A percentile compares a stretch with the other conserved stretches of the same genome.
Conservation (phyloP, 2,329 filamentous ascomycete genomes). For the Tetracladium maxilliforme region DNA sequence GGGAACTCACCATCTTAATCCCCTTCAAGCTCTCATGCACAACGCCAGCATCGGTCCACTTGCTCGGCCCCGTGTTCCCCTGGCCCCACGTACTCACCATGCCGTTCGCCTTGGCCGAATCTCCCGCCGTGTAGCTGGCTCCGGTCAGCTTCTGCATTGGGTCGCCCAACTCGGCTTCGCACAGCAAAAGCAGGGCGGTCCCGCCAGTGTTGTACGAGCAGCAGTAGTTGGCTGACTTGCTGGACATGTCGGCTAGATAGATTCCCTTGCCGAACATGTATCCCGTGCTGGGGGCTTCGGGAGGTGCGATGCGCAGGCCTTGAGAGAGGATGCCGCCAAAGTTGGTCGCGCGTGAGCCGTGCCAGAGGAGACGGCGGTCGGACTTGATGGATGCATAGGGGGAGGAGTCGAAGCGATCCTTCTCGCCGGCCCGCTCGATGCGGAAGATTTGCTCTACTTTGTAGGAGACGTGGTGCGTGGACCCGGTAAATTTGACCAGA, state of each 20-base stretch:
- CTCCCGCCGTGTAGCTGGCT: constrained; percentile 46
- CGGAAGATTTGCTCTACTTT: constrained; percentile 65
- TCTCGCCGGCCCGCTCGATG: constrained; percentile 62
- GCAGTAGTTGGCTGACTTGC: constrained; percentile 74
- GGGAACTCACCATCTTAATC: constrained; percentile 48
- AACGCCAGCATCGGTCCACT: constrained; percentile 62
- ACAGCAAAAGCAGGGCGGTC: constrained; percentile 63
- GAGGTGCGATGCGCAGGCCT: constrained; percentile 78
- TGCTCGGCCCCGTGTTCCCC: constrained; percentile 45
- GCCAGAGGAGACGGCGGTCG: constrained; percentile 71
- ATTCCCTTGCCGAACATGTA: constrained; percentile 91
- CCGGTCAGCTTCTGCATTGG: constrained; percentile 51
- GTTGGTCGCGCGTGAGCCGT: constrained; percentile 72
- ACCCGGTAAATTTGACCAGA: constrained; percentile 48
- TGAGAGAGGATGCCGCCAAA: constrained; percentile 79
- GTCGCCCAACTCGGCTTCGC: constrained; percentile 68
- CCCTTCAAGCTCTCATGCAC: constrained; percentile 52
- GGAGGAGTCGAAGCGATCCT: constrained; percentile 48
- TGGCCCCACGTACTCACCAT: constrained; percentile 53
- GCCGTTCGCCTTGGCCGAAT: constrained; percentile 42
- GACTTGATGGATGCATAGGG: constrained; percentile 34
- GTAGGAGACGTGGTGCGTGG: constrained; percentile 48
- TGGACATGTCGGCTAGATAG: constrained; percentile 74
- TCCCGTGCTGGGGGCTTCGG: constrained; percentile 63
- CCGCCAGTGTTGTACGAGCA: constrained; percentile 43